Conservation (phyloP, 2,329 filamentous ascomycete genomes). For the Ophiostoma perfectum region DNA sequence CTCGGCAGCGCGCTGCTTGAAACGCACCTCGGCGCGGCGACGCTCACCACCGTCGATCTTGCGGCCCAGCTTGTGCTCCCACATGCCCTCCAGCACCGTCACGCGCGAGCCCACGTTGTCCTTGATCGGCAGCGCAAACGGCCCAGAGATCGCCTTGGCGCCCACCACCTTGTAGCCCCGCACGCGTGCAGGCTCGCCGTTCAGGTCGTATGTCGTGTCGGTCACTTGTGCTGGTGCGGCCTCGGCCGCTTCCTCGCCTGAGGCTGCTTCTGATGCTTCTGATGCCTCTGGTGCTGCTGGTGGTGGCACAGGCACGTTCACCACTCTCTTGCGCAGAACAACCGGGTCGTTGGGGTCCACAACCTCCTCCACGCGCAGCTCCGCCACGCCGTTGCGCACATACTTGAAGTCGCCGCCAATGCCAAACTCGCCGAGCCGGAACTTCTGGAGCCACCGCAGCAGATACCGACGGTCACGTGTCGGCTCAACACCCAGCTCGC, state of each 20-base stretch:
- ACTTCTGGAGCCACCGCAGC: slow-evolving; percentile 80
- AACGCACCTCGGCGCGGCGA: slow-evolving; percentile 75
- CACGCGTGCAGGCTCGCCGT: slow-evolving; percentile 42
- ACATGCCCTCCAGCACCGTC: slow-evolving; percentile 76
- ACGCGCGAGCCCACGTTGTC: slow-evolving; percentile 60
- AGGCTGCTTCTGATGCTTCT: background rate
- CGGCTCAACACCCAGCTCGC: slow-evolving; percentile 80
- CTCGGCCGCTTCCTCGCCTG: slow-evolving; percentile 32
- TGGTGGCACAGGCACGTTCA: slow-evolving; percentile 45
- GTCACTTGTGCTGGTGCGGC: background rate
- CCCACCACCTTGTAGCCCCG: slow-evolving; percentile 63
- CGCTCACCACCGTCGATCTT: slow-evolving; percentile 98
- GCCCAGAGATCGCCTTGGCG: slow-evolving; percentile 66
- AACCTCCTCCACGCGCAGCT: slow-evolving; percentile 45
- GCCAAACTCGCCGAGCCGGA: slow-evolving; percentile 69
- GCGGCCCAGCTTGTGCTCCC: slow-evolving; percentile 78
- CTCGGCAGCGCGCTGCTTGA: slow-evolving; percentile 76
- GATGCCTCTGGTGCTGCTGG: background rate
- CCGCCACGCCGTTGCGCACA: slow-evolving; percentile 55
- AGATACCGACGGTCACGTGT: slow-evolving; percentile 77
- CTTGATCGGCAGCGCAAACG: slow-evolving; percentile 65
- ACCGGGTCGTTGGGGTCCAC: slow-evolving; percentile 32
- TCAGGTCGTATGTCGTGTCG: slow-evolving; percentile 6
- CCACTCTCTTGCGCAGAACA: slow-evolving; percentile 46
- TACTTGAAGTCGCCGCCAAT: slow-evolving; percentile 75